Percentiles rank a stretch among this genome's conserved stretches.
Evolutionary conservation across 148 eudicot genomes (phyloP).

Genomic region (Amaranthus cruentus): DNA sequence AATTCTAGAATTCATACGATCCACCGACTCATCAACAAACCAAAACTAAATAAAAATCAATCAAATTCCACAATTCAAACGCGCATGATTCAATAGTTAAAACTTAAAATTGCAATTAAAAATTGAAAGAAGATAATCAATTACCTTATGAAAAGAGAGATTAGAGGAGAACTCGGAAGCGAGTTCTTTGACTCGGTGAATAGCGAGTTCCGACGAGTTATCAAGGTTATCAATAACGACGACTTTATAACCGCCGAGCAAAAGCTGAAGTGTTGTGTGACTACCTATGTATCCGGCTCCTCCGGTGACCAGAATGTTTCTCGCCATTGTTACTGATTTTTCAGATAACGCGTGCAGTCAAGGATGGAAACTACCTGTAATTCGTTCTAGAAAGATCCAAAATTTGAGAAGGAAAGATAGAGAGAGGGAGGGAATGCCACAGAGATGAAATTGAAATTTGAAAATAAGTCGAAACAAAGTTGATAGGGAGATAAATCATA

Average conservation of each 20-base stretch:
- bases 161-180: slow-evolving; percentile 56
- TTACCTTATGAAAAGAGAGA: slow-evolving; percentile 64
- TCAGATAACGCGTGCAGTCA: no score
- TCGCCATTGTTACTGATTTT: slow-evolving; percentile 29
- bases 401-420: neutral
- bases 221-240: slow-evolving; percentile 81
- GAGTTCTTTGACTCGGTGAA: slow-evolving; percentile 68
- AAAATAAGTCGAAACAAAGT: neutral
- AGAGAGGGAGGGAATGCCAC: neutral
- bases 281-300: slow-evolving; percentile 96
- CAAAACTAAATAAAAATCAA: neutral
- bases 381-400: neutral
- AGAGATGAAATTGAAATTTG: neutral
- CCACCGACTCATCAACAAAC: slow-evolving; percentile 18
- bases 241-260: slow-evolving; percentile 58
- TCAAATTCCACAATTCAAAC: neutral
- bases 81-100: neutral
- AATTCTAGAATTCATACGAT: slow-evolving; percentile 18
- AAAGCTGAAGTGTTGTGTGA: slow-evolving; percentile 77
- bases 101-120: neutral
- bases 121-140: neutral
- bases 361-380: neutral
- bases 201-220: slow-evolving; percentile 68
- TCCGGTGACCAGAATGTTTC: slow-evolving; percentile 73
- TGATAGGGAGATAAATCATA: neutral